Evolutionary conservation across 148 eudicot genomes (phyloP).

Genomic region (Vaccinium vitisidaea): DNA sequence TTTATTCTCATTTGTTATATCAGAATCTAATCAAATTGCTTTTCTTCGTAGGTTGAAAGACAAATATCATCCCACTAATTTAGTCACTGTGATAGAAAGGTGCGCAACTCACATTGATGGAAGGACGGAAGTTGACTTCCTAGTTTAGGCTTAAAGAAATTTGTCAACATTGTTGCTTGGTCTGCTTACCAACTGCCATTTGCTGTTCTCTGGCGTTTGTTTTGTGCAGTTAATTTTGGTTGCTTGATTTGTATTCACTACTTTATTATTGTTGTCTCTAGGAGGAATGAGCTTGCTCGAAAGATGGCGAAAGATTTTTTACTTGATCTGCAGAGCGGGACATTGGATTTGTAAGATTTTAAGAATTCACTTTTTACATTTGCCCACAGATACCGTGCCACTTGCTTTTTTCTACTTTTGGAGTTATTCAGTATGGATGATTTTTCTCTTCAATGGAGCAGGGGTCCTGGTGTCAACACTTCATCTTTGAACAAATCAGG

Average conservation of each 20-base stretch:
- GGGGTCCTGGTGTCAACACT: slow-evolving; percentile 72
- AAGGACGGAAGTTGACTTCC: background rate
- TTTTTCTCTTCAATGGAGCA: slow-evolving; percentile 30
- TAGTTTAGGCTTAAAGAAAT: slow-evolving; percentile 3
- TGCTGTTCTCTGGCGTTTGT: background rate
- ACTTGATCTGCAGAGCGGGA: slow-evolving; percentile 84
- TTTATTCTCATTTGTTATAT: background rate
- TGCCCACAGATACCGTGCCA: background rate
- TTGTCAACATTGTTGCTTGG: background rate
- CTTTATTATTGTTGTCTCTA: slow-evolving; percentile 19
- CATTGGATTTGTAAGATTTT: slow-evolving; percentile 74
- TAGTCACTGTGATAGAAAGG: slow-evolving; percentile 85
- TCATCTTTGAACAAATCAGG: slow-evolving; percentile 55
- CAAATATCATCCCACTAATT: slow-evolving; percentile 94
- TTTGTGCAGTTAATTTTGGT: background rate
- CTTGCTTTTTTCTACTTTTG: background rate
- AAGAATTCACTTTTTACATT: background rate
- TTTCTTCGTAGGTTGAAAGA: slow-evolving; percentile 70
- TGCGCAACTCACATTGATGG: slow-evolving; percentile 21
- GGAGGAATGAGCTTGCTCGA: slow-evolving; percentile 91
- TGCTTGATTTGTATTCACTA: background rate
- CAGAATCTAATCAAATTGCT: slow-evolving; percentile 15
- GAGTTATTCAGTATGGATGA: background rate
- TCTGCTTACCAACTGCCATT: background rate
- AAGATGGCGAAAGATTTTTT: slow-evolving; percentile 85